Percentiles rank a stretch among this genome's conserved stretches.
These are phyloP conservation scores for Lophium mytilinum DNA, from an alignment of 495 filamentous ascomycete genomes.

Conservation along the genomic window DNA sequence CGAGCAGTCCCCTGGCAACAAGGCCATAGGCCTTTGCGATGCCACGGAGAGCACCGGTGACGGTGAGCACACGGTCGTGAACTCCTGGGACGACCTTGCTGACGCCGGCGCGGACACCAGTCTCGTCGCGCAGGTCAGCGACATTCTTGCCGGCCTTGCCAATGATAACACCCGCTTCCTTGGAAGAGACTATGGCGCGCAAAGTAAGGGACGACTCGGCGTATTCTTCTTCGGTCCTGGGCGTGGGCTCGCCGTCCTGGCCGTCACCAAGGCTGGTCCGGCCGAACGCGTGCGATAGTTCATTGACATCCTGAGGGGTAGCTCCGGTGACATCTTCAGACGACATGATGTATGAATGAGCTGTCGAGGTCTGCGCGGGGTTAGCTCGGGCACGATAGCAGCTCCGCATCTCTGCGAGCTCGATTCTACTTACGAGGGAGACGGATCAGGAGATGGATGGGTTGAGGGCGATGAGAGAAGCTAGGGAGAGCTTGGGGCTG, in stretches of 20 bases:
- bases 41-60: constrained; percentile 77
- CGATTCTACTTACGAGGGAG: no score
- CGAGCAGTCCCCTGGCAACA: constrained; percentile 81
- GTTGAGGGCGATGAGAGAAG: background rate
- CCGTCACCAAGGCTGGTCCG: constrained; percentile 23
- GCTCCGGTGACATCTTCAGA: constrained; percentile 26
- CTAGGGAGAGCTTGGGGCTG: background rate
- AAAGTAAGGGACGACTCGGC: constrained; percentile 83
- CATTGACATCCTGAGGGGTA: constrained; percentile 23
- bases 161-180: constrained; percentile 97
- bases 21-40: constrained; percentile 88
- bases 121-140: constrained; percentile 91
- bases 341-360: constrained; percentile 31
- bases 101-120: constrained; percentile 92
- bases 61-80: constrained; percentile 91
- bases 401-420: no score
- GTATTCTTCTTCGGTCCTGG: constrained; percentile 84
- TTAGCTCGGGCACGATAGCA: no score
- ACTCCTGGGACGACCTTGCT: constrained; percentile 98
- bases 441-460: background rate
- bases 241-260: constrained; percentile 28
- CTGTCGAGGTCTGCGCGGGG: constrained; percentile 5
- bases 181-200: constrained; percentile 94
- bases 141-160: constrained; percentile 98
- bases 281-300: constrained; percentile 27